These are phyloP conservation scores for Madurella fahalii DNA, from an alignment of 2,329 filamentous ascomycete species.

Conservation along the genomic window DNA sequence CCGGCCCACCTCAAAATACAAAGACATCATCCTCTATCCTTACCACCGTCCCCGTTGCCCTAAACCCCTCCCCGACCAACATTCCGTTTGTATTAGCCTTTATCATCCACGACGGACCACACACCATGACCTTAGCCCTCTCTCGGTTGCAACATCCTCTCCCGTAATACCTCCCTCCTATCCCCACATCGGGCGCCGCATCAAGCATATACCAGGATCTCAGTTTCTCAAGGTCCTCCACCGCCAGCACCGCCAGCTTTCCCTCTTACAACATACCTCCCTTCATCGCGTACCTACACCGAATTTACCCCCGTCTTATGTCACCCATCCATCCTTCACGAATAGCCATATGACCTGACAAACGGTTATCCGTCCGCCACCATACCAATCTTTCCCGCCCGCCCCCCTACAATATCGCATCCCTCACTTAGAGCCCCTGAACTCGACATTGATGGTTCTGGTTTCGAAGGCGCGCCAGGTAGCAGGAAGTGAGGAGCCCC, in stretches of 20 bases:
- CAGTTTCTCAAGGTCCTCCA: conserved; percentile 49
- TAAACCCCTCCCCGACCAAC: conserved; percentile 46
- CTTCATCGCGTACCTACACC: conserved; percentile 55
- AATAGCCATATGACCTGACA: conserved; percentile 59
- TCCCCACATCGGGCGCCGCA: conserved; percentile 42
- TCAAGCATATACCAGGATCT: conserved; percentile 52
- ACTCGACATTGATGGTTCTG: conserved; percentile 44
- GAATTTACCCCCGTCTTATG: conserved; percentile 55
- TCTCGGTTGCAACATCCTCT: conserved; percentile 44
- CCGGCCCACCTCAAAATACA: conserved; percentile 41
- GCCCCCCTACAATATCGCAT: conserved; percentile 47
- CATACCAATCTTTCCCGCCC: conserved; percentile 49
- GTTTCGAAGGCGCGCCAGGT: conserved; percentile 44
- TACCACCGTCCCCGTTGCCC: conserved; percentile 44
- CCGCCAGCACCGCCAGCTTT: conserved; percentile 52
- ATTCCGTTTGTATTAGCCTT: conserved; percentile 52
- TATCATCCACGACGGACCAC: conserved; percentile 59
- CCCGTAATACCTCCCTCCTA: conserved; percentile 45
- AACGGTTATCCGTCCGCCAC: conserved; percentile 55
- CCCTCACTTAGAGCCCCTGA: conserved; percentile 54
- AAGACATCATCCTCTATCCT: conserved; percentile 56
- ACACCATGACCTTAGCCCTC: conserved; percentile 53
- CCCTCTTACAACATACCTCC: conserved; percentile 55
- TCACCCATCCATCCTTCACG: conserved; percentile 55
- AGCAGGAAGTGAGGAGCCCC: conserved; percentile 19